Conservation (phyloP, 108 stramenopile species). For the Cylindrotheca closterium region DNA sequence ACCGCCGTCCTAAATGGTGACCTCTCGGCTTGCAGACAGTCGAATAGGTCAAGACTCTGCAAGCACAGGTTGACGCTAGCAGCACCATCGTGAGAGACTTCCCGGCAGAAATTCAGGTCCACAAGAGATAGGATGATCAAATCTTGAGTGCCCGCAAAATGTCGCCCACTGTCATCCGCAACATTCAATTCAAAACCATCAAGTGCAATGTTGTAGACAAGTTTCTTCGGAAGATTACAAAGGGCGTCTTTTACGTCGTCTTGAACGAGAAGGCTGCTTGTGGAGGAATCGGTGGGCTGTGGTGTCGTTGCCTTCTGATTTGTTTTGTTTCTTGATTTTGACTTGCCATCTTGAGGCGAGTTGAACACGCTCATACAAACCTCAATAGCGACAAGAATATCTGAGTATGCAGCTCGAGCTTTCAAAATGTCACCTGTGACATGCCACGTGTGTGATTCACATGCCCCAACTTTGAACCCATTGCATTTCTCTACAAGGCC, state of each 20-base stretch:
- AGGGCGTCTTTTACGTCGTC: not conserved
- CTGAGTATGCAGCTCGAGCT: constrained; percentile 63
- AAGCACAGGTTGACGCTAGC: constrained; percentile 22
- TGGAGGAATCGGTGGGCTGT: not conserved
- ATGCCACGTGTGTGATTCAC: constrained; percentile 15
- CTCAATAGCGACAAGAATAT: constrained; percentile 55
- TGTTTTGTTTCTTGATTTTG: not conserved
- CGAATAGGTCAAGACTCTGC: constrained; percentile 45
- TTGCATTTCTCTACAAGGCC: constrained; percentile 17
- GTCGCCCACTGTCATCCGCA: constrained; percentile 64
- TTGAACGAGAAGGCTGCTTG: not conserved
- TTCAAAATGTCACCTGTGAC: constrained; percentile 43
- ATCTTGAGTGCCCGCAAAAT: constrained; percentile 66
- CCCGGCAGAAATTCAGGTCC: constrained; percentile 22
- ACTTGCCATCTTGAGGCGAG: constrained; percentile 8
- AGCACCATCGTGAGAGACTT: constrained; percentile 7
- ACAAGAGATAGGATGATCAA: constrained; percentile 41
- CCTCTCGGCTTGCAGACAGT: constrained; percentile 45
- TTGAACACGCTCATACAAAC: constrained; percentile 38
- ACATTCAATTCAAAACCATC: constrained; percentile 55
- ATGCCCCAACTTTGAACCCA: constrained; percentile 4
- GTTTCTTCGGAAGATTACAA: constrained; percentile 5
- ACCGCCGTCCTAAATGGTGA: constrained; percentile 63
- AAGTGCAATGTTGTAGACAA: constrained; percentile 21
- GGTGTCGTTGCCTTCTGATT: not conserved